Conservation (phyloP, 1,284 basidiomycete genomes). For the Microbotryomycetes sp. region DNA sequence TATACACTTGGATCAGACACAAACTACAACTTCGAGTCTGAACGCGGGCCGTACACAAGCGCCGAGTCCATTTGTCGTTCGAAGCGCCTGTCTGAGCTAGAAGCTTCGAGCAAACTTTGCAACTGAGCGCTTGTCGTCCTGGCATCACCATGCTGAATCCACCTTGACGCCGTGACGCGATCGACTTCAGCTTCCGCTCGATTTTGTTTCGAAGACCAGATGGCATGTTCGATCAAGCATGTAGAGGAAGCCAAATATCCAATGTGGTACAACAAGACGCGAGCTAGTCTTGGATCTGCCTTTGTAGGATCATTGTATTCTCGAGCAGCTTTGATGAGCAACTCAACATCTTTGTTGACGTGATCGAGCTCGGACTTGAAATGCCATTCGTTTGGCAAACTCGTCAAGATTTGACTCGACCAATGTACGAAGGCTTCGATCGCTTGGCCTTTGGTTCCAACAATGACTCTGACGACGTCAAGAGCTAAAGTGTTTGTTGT, state of each 20-base stretch:
- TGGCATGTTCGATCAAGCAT: constrained; percentile 59
- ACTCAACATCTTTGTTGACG: background rate
- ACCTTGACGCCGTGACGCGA: constrained; percentile 48
- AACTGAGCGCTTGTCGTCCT: constrained; percentile 43
- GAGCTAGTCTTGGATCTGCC: constrained; percentile 49
- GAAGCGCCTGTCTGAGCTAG: constrained; percentile 13
- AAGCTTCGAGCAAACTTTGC: background rate
- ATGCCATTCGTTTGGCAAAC: constrained; percentile 43
- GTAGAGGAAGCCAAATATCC: constrained; percentile 51
- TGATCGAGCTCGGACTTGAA: constrained; percentile 27
- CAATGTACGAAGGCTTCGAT: constrained; percentile 48
- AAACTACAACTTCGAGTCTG: background rate
- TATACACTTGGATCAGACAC: too few species aligned
- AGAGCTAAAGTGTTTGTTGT: constrained; percentile 55
- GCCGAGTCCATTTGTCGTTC: constrained; percentile 44
- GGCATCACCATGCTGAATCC: constrained; percentile 48
- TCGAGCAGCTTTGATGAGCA: constrained; percentile 7
- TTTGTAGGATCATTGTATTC: constrained; percentile 45
- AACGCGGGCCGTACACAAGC: constrained; percentile 41
- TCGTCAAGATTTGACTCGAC: constrained; percentile 49
- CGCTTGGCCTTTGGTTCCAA: constrained; percentile 44
- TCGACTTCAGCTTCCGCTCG: constrained; percentile 50
- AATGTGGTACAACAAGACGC: constrained; percentile 54
- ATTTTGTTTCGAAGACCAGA: constrained; percentile 50
- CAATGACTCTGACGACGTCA: constrained; percentile 55